Evolutionary conservation across 1,284 basidiomycete genomes (phyloP), one percentile per base, ranked within the genome.

Genomic region (Porogramme epimiltina): DNA sequence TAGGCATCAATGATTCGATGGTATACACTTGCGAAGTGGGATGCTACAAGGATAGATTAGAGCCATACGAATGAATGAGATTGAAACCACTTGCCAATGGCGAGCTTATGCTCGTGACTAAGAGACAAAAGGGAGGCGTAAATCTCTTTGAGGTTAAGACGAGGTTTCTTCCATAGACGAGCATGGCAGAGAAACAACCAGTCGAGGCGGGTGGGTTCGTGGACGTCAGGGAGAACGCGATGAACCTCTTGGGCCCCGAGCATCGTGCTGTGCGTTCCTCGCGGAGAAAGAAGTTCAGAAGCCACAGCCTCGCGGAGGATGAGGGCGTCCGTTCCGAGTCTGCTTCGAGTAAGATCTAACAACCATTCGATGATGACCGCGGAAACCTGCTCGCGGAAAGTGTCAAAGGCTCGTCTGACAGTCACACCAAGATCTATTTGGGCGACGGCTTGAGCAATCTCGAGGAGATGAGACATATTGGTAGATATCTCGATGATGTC

Each of bases 351-450:
- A 52, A 97, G 77, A 66, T 96, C 93, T 51, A 89, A 73, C 23
- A 97, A 74, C 87, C 91, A 95, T 58, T 92, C 87, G 55, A 96
- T 87, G 51, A 96, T 81, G 25, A 91, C 84, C 1, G 85, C 86
- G 5, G 85, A 85, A 16, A 95, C 80, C 66, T 96, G 89, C 67
- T 99, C 96, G 56, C 88, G 83, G 67, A 94, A 98, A 0, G 91
- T 89, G 64, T 98, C 94, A 62, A 90, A 89, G 2, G 93, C 89
- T 19, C 90, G 81, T 4, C 94, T 84, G 46, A 99, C 85, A 1
- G 93, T 95, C 19, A 98, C 92, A 4, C 91, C 92, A 1, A 99
- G 76, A 64, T 98, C 95, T 56, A 98, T 95, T 62, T 92, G 88
- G 13, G 86, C 78, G 53, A 99, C 85, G 49, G 83, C 80, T 46